A percentile compares a stretch with the other conserved stretches of the same genome.
These are phyloP conservation scores for Auricularia sp. DNA, from an alignment of 768 basidiomycete genomes.

Conservation along the genomic window DNA sequence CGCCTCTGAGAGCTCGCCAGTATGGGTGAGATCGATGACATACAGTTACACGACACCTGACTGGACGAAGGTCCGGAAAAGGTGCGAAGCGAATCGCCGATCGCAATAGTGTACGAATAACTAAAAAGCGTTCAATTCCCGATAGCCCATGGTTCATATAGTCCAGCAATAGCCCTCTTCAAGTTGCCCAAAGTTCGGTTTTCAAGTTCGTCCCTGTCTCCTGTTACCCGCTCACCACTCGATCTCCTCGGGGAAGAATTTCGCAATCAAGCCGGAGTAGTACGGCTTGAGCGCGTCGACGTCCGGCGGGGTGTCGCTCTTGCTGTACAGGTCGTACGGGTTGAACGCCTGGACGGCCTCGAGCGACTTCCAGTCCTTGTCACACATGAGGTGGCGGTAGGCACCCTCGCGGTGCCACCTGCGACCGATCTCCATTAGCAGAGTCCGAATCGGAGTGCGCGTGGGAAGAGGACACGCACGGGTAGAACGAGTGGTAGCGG, in stretches of 20 bases:
- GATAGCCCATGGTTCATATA: too few relatives aligned
- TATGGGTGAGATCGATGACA: too few relatives aligned
- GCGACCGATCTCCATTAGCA: neutral
- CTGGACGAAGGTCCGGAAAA: too few relatives aligned
- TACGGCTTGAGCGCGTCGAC: slow-evolving; percentile 64
- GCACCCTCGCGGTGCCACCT: slow-evolving; percentile 86
- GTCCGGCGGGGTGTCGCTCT: slow-evolving; percentile 60
- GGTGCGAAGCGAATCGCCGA: too few relatives aligned
- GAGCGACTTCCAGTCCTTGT: slow-evolving; percentile 54
- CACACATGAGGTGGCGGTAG: slow-evolving; percentile 69
- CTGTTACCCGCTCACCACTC: slow-evolving; percentile 48
- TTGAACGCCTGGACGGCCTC: slow-evolving; percentile 80
- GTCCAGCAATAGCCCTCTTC: too few relatives aligned
- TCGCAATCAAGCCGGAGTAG: slow-evolving; percentile 70
- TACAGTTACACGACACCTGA: too few relatives aligned
- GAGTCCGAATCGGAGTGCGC: neutral
- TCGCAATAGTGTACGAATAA: too few relatives aligned
- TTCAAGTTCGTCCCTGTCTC: too few relatives aligned
- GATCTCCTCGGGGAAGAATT: slow-evolving; percentile 73
- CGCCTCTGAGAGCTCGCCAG: too few relatives aligned
- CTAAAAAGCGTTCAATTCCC: too few relatives aligned
- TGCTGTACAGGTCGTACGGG: slow-evolving; percentile 91
- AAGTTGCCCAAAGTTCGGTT: too few relatives aligned
- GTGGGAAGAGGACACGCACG: slow-evolving; percentile 28
- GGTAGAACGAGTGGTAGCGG: slow-evolving; percentile 91